Base-by-base conservation (phyloP, 768 basidiomycete species). In the Tubosaeta sp. region DNA sequence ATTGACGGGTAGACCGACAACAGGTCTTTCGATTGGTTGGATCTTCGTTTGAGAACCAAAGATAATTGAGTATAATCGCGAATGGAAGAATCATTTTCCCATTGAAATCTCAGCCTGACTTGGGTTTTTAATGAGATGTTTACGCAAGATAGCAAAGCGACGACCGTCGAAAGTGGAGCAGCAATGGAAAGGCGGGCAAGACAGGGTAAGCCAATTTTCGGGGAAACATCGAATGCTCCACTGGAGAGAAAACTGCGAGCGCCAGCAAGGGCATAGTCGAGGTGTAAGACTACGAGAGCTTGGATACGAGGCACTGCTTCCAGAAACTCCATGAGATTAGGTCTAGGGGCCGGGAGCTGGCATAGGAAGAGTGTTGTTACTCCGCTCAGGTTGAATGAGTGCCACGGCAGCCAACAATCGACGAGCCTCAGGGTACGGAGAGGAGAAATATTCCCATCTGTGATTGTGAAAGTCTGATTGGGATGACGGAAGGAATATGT, bases 331-430 rank as follows among this genome's bases (percentile, higher is more conserved):
- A 43, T 43, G 19, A 60, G 58, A 13, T 62, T 55, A 2, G 70
- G 69, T 16, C 62, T 46, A 7, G 46, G 26, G 3, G 6, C 11
- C 16, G 66, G 53, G 5, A 69, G 35, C 31, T 61, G 16, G 13
- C 63, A 50, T 3, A 78, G 56, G 34, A 59, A 64, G 27, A 79
- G 65, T 41, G 64, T 61, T 11, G 67, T 70, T 16, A 78, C 66
- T 37, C 65, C 58, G 29, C 45, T 46, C 39, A 48, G 26, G 37
- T 13, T 25, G 32, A 35, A 13, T n/a, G 34, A 14, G 7, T 35
- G 3, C 34, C 34, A 35, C 6, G 16, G 14, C 13, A 35, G 4
- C 16, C 13, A 13, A 35, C 13, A 16, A 1, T 7, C 7, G 5
- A 1, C 7, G 34, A 35, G 34, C 34, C 13, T 35, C 6, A 35